Percentiles rank a stretch among this genome's conserved stretches.
Conservation (phyloP, 192 early-diverging fungal genomes). For the Haplosporangium gracile region DNA sequence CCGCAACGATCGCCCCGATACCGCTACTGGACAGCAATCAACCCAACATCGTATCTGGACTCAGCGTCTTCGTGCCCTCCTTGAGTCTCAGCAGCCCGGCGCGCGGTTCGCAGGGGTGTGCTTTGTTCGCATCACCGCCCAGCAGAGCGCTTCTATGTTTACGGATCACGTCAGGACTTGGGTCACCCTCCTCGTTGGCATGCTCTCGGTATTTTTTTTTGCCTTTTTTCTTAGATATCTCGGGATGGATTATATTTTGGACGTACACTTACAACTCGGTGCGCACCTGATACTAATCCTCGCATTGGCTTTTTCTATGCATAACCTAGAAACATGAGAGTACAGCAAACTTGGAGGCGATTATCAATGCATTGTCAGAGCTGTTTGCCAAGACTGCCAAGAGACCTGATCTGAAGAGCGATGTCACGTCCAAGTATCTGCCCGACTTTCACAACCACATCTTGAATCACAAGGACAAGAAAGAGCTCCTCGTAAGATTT, state of each 20-base stretch:
- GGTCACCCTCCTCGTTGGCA: slow-evolving; percentile 58
- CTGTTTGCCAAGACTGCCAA: slow-evolving; percentile 63
- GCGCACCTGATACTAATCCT: not conserved
- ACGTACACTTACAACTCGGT: not conserved
- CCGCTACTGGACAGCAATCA: slow-evolving; percentile 25
- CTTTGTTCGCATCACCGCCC: slow-evolving; percentile 62
- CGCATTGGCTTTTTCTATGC: too few relatives aligned
- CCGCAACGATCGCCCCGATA: slow-evolving; percentile 14
- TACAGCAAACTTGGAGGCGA: slow-evolving; percentile 42
- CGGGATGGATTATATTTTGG: not conserved
- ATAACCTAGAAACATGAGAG: slow-evolving; percentile 62
- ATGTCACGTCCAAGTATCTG: slow-evolving; percentile 64
- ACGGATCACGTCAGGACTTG: slow-evolving; percentile 57
- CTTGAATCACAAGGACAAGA: slow-evolving; percentile 57
- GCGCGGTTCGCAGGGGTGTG: slow-evolving; percentile 66
- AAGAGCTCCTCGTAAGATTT: slow-evolving; percentile 60
- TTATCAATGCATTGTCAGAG: slow-evolving; percentile 60
- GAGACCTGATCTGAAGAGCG: slow-evolving; percentile 67
- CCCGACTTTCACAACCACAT: slow-evolving; percentile 64
- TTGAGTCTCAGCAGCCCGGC: slow-evolving; percentile 64
- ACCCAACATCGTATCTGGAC: slow-evolving; percentile 64
- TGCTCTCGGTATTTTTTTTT: slow-evolving; percentile 55
- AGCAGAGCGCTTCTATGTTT: slow-evolving; percentile 60
- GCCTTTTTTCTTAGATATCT: not conserved
- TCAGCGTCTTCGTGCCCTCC: slow-evolving; percentile 63